Percentiles rank a stretch among this genome's conserved stretches.
These are phyloP conservation scores for Penicillium simplicissimum DNA, from an alignment of 495 filamentous ascomycete species.

Conservation along the genomic window DNA sequence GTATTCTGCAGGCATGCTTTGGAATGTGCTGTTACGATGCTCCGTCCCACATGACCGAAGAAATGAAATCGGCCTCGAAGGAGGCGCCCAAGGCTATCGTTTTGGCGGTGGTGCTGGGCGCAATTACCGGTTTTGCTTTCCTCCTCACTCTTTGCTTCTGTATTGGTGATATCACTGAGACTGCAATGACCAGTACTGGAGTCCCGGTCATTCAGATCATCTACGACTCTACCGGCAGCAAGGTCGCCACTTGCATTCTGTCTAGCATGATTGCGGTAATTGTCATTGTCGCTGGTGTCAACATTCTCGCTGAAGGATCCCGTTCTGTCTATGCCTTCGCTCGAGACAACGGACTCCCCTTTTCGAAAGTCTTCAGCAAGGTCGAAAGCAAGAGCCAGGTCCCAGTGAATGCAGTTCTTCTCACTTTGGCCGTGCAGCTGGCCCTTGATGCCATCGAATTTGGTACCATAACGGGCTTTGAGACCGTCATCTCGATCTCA, in stretches of 20 bases:
- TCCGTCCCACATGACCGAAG: constrained; percentile 50
- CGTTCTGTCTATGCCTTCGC: constrained; percentile 50
- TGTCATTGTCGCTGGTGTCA: constrained; percentile 41
- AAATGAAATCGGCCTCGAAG: constrained; percentile 51
- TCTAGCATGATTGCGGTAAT: constrained; percentile 45
- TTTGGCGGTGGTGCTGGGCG: constrained; percentile 51
- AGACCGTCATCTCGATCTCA: constrained; percentile 57
- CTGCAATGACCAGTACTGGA: constrained; percentile 44
- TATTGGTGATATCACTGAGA: constrained; percentile 46
- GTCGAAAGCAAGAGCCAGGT: constrained; percentile 42
- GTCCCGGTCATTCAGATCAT: constrained; percentile 52
- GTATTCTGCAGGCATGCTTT: constrained; percentile 58
- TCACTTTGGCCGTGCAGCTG: constrained; percentile 52
- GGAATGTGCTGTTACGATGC: constrained; percentile 59
- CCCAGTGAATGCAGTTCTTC: constrained; percentile 51
- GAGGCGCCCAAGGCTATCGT: constrained; percentile 58
- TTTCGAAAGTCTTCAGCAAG: constrained; percentile 43
- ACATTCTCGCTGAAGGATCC: constrained; percentile 47
- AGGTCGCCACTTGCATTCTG: constrained; percentile 43
- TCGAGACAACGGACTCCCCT: constrained; percentile 49
- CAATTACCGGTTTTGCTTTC: constrained; percentile 52
- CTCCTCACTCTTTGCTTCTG: constrained; percentile 51
- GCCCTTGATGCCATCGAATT: constrained; percentile 60
- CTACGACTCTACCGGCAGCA: constrained; percentile 46
- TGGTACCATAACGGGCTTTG: constrained; percentile 57